Base-by-base conservation (phyloP, 805 yeast species). In the Citeromyces matritensis region DNA sequence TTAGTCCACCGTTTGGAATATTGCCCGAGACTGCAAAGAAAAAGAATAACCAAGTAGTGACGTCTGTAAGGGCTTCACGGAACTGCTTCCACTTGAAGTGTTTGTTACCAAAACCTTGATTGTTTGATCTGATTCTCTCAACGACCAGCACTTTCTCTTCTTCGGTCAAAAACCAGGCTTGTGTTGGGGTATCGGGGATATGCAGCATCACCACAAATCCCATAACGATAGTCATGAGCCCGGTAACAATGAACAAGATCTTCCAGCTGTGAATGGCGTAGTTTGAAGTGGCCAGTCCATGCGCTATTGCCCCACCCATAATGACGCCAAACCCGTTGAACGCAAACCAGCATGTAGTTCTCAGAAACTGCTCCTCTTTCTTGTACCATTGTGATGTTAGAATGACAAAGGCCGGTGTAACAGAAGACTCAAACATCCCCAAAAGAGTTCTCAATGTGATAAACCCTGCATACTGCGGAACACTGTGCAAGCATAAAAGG, bases 61-160 rank as follows among this genome's bases (percentile, higher is more conserved):
- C 35, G 40, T 75, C 82, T 9, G 42, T 40, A 23, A 69, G 33
- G 8, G 69, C 65, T 43, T 73, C 78, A 14, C 44, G 49, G 27
- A 70, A 52, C 46, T 76, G 82, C 32, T 58, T 47, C 58, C 52
- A 53, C 42, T 72, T 72, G 60, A 73, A 69, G 29, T 57, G 51
- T 39, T 53, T 62, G 39, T 62, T 67, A 35, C 77, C 76, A 44
- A 63, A 67, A 24, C 78, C 80, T 42, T 64, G 74, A 40, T 63
- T 68, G 49, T 65, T 70, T 13, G 40, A 41, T 39, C 73, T 64
- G 38, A 67, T 69, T 40, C 73, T 60, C 47, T 61, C 68, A 24
- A 69, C 68, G 27, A 65, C 63, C 44, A 57, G 48, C 12, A 51
- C 35, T 41, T 53, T 58, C 42, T 65, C 76, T 34, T 57, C 57